Evolutionary conservation across 192 early-diverging fungal species (phyloP).

Genomic region (Paraglomus brasilianum): DNA sequence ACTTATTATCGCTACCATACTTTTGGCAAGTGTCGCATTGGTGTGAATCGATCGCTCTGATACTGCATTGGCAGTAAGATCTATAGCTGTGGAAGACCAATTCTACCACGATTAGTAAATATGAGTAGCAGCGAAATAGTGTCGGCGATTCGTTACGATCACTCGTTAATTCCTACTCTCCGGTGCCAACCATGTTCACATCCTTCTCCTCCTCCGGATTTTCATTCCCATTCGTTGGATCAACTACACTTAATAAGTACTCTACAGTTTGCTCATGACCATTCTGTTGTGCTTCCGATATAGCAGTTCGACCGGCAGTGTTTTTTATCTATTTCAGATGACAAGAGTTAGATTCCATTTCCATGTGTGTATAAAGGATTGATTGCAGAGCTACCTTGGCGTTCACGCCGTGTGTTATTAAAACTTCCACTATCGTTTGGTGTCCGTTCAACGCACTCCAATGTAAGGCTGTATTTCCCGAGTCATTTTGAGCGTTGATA

Average conservation of each 20-base stretch:
- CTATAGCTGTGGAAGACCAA: too few relatives aligned
- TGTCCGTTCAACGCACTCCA: constrained; percentile 88
- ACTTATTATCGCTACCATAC: too few relatives aligned
- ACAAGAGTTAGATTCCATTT: not conserved
- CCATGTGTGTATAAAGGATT: not conserved
- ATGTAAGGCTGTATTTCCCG: constrained; percentile 74
- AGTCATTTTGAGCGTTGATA: constrained; percentile 57
- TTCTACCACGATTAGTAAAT: too few relatives aligned
- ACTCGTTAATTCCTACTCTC: not conserved
- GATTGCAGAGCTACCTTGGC: constrained; percentile 43
- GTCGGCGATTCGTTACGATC: too few relatives aligned
- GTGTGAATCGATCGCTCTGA: too few relatives aligned
- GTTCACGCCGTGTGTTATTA: constrained; percentile 64
- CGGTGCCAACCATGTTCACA: not conserved
- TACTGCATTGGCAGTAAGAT: too few relatives aligned
- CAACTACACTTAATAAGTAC: constrained; percentile 42
- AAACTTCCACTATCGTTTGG: constrained; percentile 56
- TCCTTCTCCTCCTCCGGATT: constrained; percentile 36
- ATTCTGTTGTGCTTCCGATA: constrained; percentile 48
- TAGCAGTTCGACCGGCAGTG: constrained; percentile 37
- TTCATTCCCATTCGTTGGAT: constrained; percentile 33
- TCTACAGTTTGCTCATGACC: constrained; percentile 47
- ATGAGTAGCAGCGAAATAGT: too few relatives aligned
- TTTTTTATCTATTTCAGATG: constrained; percentile 40
- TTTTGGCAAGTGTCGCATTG: too few relatives aligned